Base-by-base conservation (phyloP, 2,329 filamentous ascomycete genomes). In the Massarina eburnea region DNA sequence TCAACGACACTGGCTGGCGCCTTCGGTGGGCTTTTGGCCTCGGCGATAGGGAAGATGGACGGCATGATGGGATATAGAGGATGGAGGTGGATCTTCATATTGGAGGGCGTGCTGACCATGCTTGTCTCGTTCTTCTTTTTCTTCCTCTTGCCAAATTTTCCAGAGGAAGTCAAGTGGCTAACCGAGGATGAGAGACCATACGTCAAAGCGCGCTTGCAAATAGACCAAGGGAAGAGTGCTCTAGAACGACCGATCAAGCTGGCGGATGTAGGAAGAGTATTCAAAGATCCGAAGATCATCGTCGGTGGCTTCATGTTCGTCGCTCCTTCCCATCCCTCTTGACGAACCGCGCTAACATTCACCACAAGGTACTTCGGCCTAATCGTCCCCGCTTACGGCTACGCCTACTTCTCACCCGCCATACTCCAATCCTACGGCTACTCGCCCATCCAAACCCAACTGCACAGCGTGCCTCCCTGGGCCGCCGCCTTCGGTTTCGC, bases 1-100 rank as follows among this genome's bases (percentile, higher is more conserved):
- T 89, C 80, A 21, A 91, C 88, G 1, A 88, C 85, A 0, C 75
- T 92, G 3, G 88, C 88, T 1, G 88, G 88, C 24, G 88, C 90
- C 0, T 96, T 96, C 59, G 91, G 89, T 34, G 91, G 91, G 2
- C 79, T 96, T 1, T 78, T 96, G 4, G 91, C 91, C 1, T 86
- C 84, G 1, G 91, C 86, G 0, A 95, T 96, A 52, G 89, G 89
- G n/a, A 89, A 94, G 62, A 91, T 96, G 88, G 81, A 90, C 54
- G 80, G 81, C 3, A 53, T 88, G 9, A 71, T 76, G 8, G 83
- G 82, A 18, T 94, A 91, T 60, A 10, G 21, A 6, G 35, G 35
- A 8, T 30, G 27, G 27, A 6, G 27, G 5, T 91, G 33, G 86
- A 87, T 91, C 52, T 91, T 92, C 65, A 88, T 96, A 61, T 70